Base-by-base conservation (phyloP, 257 asterid genomes). In the Cinchona pubescens region DNA sequence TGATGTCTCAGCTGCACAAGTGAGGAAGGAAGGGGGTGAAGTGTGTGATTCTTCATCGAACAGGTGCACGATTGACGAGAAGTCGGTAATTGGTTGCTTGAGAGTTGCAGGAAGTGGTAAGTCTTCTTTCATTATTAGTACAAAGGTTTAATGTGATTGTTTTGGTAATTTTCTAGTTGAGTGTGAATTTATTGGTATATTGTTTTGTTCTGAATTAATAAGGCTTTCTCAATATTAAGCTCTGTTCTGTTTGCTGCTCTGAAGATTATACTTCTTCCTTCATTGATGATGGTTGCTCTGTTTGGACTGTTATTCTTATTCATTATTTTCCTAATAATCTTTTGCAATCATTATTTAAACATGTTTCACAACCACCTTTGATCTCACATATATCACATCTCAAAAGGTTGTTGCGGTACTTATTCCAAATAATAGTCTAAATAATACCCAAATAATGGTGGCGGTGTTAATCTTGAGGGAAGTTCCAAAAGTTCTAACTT, bases 91-190 rank as follows among this genome's bases (percentile, higher is more conserved):
- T 81, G 98, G 97, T 75, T 93, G 98, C 74, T 75, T 93, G 80
- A 83, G 91, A 87, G 96, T 93, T 86, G 96, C 94, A 25, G 98
- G 98, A 53, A 85, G 90, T 75, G 98, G 98, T 91, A 88, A 27
- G 77, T 71, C n/a, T 63, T 71, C 10, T 66, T 34, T 49, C 30
- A 10, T 76, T 61, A 56, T 34, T 53, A 10, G 25, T 21, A 32
- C 67, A 69, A 75, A 45, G n/a, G 45, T n/a, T 19, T 7, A 51
- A 51, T 51, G 59, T 51, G 59, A 19, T 21, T 19, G 25, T 51
- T 51, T 21, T 19, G 0, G 27, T 51, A 19, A 11, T 5, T 19
- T 51, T 25, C 59, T 51, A 21, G 2, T 51, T 16, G 25, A 3
- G 25, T 27, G 19, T 51, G 11, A 51, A 19, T 51, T 51, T 2